Evolutionary conservation across 768 basidiomycete genomes (phyloP).

Genomic region (Mycena filopes): DNA sequence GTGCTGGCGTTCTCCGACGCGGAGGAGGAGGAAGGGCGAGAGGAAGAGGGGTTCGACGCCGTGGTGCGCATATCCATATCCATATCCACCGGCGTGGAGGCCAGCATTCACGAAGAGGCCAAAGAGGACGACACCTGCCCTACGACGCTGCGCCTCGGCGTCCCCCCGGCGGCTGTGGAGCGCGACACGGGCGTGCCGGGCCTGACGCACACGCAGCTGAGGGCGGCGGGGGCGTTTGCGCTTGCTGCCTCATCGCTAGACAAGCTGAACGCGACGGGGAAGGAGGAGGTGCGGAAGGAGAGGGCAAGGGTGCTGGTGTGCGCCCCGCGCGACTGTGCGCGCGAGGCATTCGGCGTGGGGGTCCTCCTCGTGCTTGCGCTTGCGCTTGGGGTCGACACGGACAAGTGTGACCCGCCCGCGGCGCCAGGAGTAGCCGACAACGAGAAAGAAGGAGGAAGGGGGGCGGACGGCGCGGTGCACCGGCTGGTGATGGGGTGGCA

Average conservation of each 20-base stretch:
- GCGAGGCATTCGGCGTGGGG: constrained; percentile 18
- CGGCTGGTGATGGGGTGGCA: no score
- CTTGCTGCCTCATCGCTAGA: no score
- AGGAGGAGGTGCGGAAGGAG: not conserved
- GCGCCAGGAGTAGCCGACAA: no score
- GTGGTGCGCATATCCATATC: constrained; percentile 6
- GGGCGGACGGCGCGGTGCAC: no score
- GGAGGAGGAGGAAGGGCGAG: not conserved
- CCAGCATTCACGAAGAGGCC: not conserved
- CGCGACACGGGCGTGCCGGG: constrained; percentile 26
- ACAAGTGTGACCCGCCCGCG: no score
- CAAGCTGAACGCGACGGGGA: not conserved
- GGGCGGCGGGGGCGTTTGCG: constrained; percentile 15
- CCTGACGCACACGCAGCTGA: constrained; percentile 13
- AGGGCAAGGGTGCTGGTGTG: constrained; percentile 2
- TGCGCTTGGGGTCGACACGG: no score
- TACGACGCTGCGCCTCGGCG: not conserved
- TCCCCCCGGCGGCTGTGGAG: not conserved
- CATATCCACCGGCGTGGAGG: no score
- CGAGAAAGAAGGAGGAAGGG: no score
- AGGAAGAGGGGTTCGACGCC: constrained; percentile 9
- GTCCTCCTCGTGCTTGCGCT: no score
- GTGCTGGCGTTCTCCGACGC: constrained; percentile 7
- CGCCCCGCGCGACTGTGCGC: constrained; percentile 7
- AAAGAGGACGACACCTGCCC: not conserved